Conservation (phyloP, 1,139 yeast genomes). For the Pichia sp. region DNA sequence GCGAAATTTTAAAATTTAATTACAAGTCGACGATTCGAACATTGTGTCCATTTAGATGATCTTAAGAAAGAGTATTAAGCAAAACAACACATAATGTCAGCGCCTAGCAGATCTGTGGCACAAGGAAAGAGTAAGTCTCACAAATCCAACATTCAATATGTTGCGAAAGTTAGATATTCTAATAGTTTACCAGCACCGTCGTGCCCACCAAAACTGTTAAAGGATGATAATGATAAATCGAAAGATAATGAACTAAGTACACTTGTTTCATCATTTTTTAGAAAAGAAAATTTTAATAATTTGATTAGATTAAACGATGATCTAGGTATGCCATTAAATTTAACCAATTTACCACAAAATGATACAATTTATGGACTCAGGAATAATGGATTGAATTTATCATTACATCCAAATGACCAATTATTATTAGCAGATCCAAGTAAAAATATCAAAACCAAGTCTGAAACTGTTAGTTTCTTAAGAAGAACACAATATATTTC, state of each 20-base stretch:
- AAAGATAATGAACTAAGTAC: slow-evolving; percentile 31
- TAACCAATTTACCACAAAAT: slow-evolving; percentile 59
- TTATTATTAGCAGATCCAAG: slow-evolving; percentile 72
- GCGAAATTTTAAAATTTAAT: neutral
- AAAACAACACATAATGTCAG: neutral
- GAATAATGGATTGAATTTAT: slow-evolving; percentile 17
- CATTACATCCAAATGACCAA: slow-evolving; percentile 71
- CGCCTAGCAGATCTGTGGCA: slow-evolving; percentile 1
- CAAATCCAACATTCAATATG: slow-evolving; percentile 24
- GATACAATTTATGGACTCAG: slow-evolving; percentile 38
- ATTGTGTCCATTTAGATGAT: neutral
- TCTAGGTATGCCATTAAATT: slow-evolving; percentile 74
- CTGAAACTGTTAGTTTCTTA: slow-evolving; percentile 67
- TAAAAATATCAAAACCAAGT: slow-evolving; percentile 38
- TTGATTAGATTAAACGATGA: slow-evolving; percentile 66
- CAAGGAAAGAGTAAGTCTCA: slow-evolving; percentile 1
- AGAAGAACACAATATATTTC: slow-evolving; percentile 92
- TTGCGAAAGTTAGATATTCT: slow-evolving; percentile 78
- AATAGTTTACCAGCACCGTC: slow-evolving; percentile 93
- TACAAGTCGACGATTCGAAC: neutral
- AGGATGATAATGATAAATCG: slow-evolving; percentile 39
- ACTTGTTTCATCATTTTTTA: slow-evolving; percentile 65
- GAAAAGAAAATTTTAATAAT: slow-evolving; percentile 66
- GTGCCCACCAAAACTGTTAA: slow-evolving; percentile 78
- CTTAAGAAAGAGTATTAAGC: neutral